phyloP scores from a whole-genome alignment of 2,329 filamentous ascomycete species.

The Paecilomyces variotii region DNA sequence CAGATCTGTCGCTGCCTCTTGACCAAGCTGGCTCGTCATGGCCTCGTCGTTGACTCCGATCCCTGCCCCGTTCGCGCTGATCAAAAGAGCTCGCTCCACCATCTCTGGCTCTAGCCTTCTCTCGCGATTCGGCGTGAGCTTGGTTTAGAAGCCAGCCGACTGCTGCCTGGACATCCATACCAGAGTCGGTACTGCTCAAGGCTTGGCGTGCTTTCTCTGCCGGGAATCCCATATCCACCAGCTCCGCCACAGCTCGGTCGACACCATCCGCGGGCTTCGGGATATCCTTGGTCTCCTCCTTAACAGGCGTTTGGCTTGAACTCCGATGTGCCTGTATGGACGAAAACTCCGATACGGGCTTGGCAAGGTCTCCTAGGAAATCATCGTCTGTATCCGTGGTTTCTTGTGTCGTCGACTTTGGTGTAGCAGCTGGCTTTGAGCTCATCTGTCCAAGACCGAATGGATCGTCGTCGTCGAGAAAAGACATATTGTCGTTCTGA shows the following conservation, averaged over 20 bases:
- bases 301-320: constrained; percentile 7
- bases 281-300: constrained; percentile 10
- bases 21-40: constrained; percentile 52
- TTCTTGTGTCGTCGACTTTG: constrained; percentile 39
- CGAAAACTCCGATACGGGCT: constrained; percentile 48
- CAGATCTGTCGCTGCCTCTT: constrained; percentile 40
- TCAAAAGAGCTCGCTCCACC: constrained; percentile 13
- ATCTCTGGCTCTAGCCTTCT: constrained; percentile 46
- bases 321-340: constrained; percentile 21
- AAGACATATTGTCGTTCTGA: constrained; percentile 18
- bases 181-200: constrained; percentile 69
- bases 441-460: constrained; percentile 69
- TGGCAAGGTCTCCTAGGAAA: constrained; percentile 53
- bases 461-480: constrained; percentile 66
- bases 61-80: constrained; percentile 15
- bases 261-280: constrained; percentile 43
- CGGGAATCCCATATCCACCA: constrained; percentile 92
- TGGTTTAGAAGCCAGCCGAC: constrained; percentile 86
- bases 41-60: constrained; percentile 17
- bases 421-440: constrained; percentile 39
- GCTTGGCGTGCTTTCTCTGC: constrained; percentile 74
- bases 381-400: constrained; percentile 55
- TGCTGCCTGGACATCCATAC: constrained; percentile 73
- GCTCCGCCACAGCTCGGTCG: constrained; percentile 74
- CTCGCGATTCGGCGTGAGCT: constrained; percentile 74